Evolutionary conservation across 805 yeast genomes (phyloP), one percentile per base, ranked within the genome.

Genomic region (Debaryomyces tyrocola): DNA sequence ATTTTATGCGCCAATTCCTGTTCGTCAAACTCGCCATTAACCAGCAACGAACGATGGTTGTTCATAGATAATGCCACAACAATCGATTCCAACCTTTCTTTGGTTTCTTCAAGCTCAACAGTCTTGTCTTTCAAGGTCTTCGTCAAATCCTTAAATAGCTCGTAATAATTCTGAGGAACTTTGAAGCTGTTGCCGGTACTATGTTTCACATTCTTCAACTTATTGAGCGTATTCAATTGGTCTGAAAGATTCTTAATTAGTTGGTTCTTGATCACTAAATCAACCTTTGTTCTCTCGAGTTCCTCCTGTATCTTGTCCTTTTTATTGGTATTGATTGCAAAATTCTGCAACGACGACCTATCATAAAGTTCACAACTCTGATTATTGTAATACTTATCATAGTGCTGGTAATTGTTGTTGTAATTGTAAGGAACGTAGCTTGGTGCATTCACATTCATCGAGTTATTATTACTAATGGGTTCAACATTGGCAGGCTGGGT

Each of bases 1-100:
- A 87, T 79, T 55, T 84, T 83, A 59, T 88, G 94, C 11, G 91
- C 82, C 40, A 87, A 66, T 45, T 87, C 90, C 56, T 86, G 83
- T 42, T 81, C 85, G 56, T 88, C 95, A 60, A 80, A 85, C 47
- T 84, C 71, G 2, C 90, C 90, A 46, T 73, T 65, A 29, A 73
- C 70, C 1, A 82, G 79, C 20, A 48, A 43, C n/a, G 56, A 41
- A 41, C 49, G 53, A 20, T 53, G 57, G 40, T 50, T 52, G 37
- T 50, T 56, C 54, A 68, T 51, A 20, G 63, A 51, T 18, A 59
- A 44, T 20, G 66, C 60, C 15, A 69, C 69, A n/a, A 70, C 45
- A 9, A 87, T 54, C 20, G 86, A 74, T 56, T 88, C 95, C 40
- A 88, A 66, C 53, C 85, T 73, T 12, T 68, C 53, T 51, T 84